Percentiles rank a stretch among this genome's conserved stretches.
Evolutionary conservation across 2,329 filamentous ascomycete species (phyloP).

Genomic region (Aspergillus sp.): DNA sequence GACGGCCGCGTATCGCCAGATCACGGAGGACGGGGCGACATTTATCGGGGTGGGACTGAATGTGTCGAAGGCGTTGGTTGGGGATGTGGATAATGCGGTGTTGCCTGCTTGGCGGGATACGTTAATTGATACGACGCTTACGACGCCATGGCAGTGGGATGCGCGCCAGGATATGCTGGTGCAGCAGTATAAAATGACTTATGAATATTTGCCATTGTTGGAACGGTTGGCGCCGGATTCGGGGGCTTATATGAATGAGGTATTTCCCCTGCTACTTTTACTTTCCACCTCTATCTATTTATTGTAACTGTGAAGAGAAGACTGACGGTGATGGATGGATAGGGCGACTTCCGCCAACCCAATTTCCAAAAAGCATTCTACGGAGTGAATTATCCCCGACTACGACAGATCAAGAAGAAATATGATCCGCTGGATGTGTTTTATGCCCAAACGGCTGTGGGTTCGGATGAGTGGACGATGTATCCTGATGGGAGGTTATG

Average conservation of each 20-base stretch:
- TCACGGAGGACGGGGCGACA: constrained; percentile 36
- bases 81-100: constrained; percentile 48
- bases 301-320: too few relatives aligned
- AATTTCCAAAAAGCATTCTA: constrained; percentile 45
- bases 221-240: constrained; percentile 38
- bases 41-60: constrained; percentile 44
- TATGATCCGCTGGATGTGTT: constrained; percentile 37
- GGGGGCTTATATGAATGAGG: constrained; percentile 43
- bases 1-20: constrained; percentile 35
- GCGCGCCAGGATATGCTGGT: constrained; percentile 36
- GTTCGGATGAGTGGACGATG: constrained; percentile 27
- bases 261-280: not conserved
- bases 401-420: constrained; percentile 32
- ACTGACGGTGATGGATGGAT: too few relatives aligned
- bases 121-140: constrained; percentile 44
- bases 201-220: constrained; percentile 41
- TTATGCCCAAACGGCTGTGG: constrained; percentile 25
- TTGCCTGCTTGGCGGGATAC: constrained; percentile 46
- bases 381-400: constrained; percentile 34
- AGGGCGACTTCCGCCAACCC: constrained; percentile 39
- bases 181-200: constrained; percentile 42
- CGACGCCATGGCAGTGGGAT: constrained; percentile 42
- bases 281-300: too few relatives aligned
- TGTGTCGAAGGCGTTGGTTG: constrained; percentile 37
- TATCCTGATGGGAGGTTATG: constrained; percentile 18